Evolutionary conservation across 371 early-diverging fungal genomes (phyloP).

Genomic region (Mortierella sp.): DNA sequence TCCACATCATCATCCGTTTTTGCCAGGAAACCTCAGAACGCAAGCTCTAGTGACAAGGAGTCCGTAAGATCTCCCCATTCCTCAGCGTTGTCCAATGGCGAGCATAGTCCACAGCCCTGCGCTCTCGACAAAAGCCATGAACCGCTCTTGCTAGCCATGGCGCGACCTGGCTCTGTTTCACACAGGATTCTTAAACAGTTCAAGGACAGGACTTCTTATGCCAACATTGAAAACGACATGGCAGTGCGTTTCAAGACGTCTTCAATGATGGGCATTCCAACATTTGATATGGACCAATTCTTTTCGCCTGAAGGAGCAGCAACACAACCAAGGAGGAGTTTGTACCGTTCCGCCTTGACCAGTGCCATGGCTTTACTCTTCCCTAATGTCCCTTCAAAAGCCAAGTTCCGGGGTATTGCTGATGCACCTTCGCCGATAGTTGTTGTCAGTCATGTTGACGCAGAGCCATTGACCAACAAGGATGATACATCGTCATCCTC

Average conservation of each 20-base stretch:
- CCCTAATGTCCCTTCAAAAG: constrained; percentile 25
- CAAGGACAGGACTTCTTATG: constrained; percentile 47
- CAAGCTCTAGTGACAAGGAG: neutral
- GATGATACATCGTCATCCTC: neutral
- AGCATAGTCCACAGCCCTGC: constrained; percentile 8
- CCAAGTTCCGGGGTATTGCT: constrained; percentile 28
- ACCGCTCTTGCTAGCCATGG: constrained; percentile 54
- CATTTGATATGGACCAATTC: constrained; percentile 42
- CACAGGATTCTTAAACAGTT: constrained; percentile 44
- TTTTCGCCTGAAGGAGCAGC: constrained; percentile 45
- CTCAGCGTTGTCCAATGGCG: neutral
- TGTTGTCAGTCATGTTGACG: constrained; percentile 29
- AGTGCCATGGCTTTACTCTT: constrained; percentile 37
- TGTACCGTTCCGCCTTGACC: constrained; percentile 28
- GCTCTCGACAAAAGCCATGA: constrained; percentile 27
- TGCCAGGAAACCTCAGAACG: neutral
- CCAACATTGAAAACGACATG: constrained; percentile 56
- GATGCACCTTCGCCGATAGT: constrained; percentile 39
- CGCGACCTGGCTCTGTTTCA: constrained; percentile 46
- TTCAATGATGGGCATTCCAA: constrained; percentile 51
- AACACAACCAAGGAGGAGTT: constrained; percentile 22
- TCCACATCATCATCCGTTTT: constrained; percentile 3
- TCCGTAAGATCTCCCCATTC: neutral
- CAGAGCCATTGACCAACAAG: neutral
- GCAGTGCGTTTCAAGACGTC: constrained; percentile 51